Conservation (phyloP, 2,329 filamentous ascomycete species). For the Cladosporium austrohemisphaericum region DNA sequence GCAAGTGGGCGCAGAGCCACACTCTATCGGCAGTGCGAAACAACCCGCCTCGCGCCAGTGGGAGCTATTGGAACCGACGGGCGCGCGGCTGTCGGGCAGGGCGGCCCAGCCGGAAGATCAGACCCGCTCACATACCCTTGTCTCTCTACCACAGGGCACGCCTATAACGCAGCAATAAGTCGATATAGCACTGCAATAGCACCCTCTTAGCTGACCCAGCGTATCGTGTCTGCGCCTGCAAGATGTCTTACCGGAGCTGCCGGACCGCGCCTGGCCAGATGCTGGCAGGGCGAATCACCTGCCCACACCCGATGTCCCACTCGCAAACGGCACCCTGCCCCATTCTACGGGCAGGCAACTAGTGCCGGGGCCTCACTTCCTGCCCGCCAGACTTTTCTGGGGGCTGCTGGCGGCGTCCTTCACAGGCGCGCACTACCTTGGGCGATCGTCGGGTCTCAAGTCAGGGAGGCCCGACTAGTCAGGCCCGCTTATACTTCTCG, state of each 20-base stretch:
- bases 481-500: slow-evolving; percentile 6
- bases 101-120: too few relatives aligned
- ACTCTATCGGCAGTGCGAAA: neutral
- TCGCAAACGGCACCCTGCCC: slow-evolving; percentile 6
- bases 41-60: neutral
- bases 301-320: neutral
- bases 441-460: slow-evolving; percentile 9
- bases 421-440: slow-evolving; percentile 4
- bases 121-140: too few relatives aligned
- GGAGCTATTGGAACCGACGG: too few relatives aligned
- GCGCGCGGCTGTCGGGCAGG: too few relatives aligned
- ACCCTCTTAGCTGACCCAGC: neutral
- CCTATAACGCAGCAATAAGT: slow-evolving; percentile 4
- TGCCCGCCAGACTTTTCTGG: slow-evolving; percentile 4
- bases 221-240: slow-evolving; percentile 1
- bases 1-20: neutral
- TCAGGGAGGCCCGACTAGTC: neutral
- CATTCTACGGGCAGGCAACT: neutral
- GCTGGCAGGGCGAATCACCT: neutral
- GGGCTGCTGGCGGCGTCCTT: slow-evolving; percentile 3
- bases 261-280: slow-evolving; percentile 8
- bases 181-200: neutral
- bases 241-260: slow-evolving; percentile 1
- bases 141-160: neutral
- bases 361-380: slow-evolving; percentile 9